Evolutionary conservation across 1,139 yeast genomes (phyloP).

Genomic region (Debaryomyces psychrophilus): DNA sequence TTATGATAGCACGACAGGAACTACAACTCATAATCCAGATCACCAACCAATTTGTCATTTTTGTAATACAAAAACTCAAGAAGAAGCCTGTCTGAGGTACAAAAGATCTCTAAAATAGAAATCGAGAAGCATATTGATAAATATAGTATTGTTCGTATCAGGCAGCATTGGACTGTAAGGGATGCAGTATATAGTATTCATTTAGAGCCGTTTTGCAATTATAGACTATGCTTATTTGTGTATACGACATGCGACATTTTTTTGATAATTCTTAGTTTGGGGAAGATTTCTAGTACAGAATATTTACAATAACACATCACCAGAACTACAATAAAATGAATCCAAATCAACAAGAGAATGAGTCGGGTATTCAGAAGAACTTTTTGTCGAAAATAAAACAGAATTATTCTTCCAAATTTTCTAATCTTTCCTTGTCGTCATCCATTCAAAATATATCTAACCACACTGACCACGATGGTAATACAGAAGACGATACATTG

Average conservation of each 20-base stretch:
- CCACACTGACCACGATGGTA: slow-evolving; percentile 44
- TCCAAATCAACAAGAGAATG: slow-evolving; percentile 8
- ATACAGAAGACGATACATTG: slow-evolving; percentile 42
- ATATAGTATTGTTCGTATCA: no score
- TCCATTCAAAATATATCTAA: slow-evolving; percentile 22
- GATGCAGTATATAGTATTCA: no score
- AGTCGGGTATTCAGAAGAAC: slow-evolving; percentile 18
- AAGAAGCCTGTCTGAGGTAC: no score
- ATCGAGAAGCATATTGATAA: no score
- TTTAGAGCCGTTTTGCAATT: no score
- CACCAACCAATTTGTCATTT: no score
- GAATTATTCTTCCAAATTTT: slow-evolving; percentile 38
- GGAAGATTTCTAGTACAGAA: neutral
- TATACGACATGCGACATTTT: slow-evolving; percentile 5
- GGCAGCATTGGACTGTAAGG: no score
- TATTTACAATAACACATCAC: neutral
- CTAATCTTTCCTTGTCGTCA: slow-evolving; percentile 35
- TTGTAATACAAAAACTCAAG: no score
- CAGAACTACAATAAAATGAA: slow-evolving; percentile 1
- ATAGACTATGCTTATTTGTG: no score
- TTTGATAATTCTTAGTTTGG: neutral
- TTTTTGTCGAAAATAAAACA: slow-evolving; percentile 44
- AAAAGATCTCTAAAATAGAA: no score
- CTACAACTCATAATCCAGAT: no score
- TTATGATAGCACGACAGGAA: no score